Conservation (phyloP, 2,329 filamentous ascomycete species). For the Talaromyces piceae region DNA sequence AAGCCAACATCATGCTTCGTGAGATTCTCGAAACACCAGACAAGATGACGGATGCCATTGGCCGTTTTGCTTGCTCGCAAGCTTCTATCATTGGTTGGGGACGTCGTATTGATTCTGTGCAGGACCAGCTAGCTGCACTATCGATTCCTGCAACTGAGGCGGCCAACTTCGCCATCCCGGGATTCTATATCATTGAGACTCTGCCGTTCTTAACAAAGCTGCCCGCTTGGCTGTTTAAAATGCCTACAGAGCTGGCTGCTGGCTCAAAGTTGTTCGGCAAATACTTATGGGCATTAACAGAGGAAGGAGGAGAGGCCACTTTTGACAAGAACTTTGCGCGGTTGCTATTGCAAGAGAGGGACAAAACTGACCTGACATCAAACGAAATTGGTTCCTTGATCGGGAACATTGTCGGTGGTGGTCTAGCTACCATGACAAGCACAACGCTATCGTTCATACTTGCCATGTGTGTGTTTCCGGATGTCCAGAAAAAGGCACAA, state of each 20-base stretch:
- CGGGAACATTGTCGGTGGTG: conserved; percentile 34
- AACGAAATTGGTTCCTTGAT: conserved; percentile 21
- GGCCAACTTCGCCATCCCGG: not conserved
- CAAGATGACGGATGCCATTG: not conserved
- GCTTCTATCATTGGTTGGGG: not conserved
- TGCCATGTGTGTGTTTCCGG: not conserved
- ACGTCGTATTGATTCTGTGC: not conserved
- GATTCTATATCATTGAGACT: not conserved
- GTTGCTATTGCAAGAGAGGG: not conserved
- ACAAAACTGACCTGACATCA: not conserved
- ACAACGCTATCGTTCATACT: conserved; percentile 25
- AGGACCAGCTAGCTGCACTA: not conserved
- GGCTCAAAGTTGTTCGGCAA: not conserved
- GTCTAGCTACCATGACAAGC: conserved; percentile 34
- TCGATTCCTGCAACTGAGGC: not conserved
- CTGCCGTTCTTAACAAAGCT: not conserved
- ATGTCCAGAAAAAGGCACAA: conserved; percentile 30
- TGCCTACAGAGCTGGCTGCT: not conserved
- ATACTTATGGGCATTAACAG: not conserved
- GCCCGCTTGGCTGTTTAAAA: not conserved
- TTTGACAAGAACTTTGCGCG: not conserved
- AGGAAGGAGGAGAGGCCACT: not conserved
- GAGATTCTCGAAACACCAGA: not conserved
- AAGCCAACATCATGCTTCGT: not conserved
- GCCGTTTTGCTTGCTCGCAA: not conserved